Percentiles rank a stretch among this genome's conserved stretches.
These are phyloP conservation scores for Talaromyces liani DNA, from an alignment of 495 filamentous ascomycete species.

Conservation along the genomic window DNA sequence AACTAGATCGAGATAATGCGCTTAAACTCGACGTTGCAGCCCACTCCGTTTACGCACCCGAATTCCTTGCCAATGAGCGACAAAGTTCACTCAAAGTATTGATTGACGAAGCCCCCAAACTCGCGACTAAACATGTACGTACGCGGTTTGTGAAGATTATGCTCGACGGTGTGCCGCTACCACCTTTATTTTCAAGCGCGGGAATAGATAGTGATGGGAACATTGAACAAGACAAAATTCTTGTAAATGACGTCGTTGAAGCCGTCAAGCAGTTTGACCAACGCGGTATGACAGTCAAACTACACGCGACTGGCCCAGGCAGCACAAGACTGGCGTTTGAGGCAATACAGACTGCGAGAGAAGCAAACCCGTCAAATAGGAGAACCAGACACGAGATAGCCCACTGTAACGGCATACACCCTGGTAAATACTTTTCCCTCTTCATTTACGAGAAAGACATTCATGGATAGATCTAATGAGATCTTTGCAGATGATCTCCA, in stretches of 20 bases:
- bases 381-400: slow-evolving; percentile 5
- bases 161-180: slow-evolving; percentile 5
- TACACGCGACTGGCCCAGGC: slow-evolving; percentile 1
- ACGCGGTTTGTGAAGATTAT: slow-evolving; percentile 5
- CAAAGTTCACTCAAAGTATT: background rate
- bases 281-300: background rate
- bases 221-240: slow-evolving; percentile 2
- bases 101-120: background rate
- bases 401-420: slow-evolving; percentile 8
- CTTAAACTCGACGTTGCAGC: background rate
- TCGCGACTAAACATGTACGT: slow-evolving; percentile 6
- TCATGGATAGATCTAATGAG: background rate
- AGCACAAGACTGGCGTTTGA: slow-evolving; percentile 3
- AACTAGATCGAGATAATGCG: background rate
- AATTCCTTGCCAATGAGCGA: slow-evolving; percentile 3
- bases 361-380: background rate
- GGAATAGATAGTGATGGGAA: background rate
- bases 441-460: background rate
- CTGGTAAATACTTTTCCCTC: background rate
- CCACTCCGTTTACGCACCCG: slow-evolving; percentile 1
- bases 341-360: background rate
- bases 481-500: slow-evolving; percentile 5
- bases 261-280: background rate
- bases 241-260: background rate
- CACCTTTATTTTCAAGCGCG: slow-evolving; percentile 2